Evolutionary conservation across 2,329 filamentous ascomycete species (phyloP), one percentile per base, ranked within the genome.

Genomic region (Hypoxylon sp.): DNA sequence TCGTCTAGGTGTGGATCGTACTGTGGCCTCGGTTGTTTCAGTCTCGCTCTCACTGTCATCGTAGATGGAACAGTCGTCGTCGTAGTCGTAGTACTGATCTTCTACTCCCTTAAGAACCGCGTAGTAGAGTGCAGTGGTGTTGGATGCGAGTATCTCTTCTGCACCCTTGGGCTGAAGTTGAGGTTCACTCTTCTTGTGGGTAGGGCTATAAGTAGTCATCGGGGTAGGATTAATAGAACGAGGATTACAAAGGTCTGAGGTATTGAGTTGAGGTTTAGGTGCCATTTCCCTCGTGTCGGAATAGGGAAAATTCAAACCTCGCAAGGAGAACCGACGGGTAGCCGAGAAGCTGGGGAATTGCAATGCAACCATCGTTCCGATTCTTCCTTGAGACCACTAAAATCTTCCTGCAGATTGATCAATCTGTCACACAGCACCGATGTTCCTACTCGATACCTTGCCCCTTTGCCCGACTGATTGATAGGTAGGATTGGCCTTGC

Each of bases 11-110:
- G 11, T 3, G 10, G 14, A 21, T 13, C 45, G 19, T 19, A 21
- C 11, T 14, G 7, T 10, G 9, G 9, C 6, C 4, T 49, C 32
- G 5, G 19, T n/a, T 14, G 6, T 10, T 21, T 43, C 10, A 25
- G 9, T 19, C 7, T 63, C 51, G 7, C 48, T 36, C 13, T 55
- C 38, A 48, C 57, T 46, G 25, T 60, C 46, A 13, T 41, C 60
- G 36, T 72, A 69, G 43, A 60, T 38, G 2, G 70, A 71, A 17
- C 7, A n/a, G n/a, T 6, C 30, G 5, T 41, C 28, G 17, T 69
- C 58, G 30, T 60, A 36, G 11, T 65, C 17, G 3, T 13, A 7
- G 23, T 63, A 11, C 36, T n/a, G 10, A 11, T 10, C 60, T 49
- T 3, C 49, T 32, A n/a, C 17, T 48, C 34, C 38, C 28, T 14